Conservation (phyloP, 441 rosid species). For the Erodium chrysanthum region DNA sequence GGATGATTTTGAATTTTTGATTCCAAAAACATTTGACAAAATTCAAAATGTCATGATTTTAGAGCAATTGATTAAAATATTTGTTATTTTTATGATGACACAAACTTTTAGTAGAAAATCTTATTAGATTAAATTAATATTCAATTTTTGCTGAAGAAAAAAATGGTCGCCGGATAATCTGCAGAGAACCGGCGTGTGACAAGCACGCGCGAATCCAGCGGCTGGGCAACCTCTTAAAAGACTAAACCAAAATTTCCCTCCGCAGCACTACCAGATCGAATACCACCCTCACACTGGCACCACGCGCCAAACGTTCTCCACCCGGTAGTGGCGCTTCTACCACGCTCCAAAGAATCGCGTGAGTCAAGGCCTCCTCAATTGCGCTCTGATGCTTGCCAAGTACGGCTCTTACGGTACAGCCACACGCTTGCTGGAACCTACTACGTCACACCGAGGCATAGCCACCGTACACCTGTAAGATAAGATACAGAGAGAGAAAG, state of each 20-base stretch:
- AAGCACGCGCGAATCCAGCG: no score
- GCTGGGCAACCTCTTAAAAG: no score
- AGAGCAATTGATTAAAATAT: no score
- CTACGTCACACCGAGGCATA: constrained; percentile 24
- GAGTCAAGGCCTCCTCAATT: not conserved
- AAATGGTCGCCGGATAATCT: no score
- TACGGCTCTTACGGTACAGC: constrained; percentile 26
- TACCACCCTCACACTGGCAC: not conserved
- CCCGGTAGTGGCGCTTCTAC: not conserved
- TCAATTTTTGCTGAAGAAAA: no score
- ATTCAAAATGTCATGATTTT: no score
- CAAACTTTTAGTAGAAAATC: no score
- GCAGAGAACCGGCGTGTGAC: no score
- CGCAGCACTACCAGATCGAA: not conserved
- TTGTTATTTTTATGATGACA: no score
- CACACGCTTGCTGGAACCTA: constrained; percentile 21
- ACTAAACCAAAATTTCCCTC: not conserved
- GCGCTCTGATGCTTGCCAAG: constrained; percentile 20
- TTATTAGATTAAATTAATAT: no score
- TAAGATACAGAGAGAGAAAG: constrained; percentile 24
- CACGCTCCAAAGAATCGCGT: not conserved
- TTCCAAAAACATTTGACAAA: no score
- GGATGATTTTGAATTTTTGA: no score
- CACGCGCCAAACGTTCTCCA: not conserved
- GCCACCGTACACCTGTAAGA: constrained; percentile 58